A percentile compares a stretch with the other conserved stretches of the same genome.
These are phyloP conservation scores for Cocos nucifera DNA, from an alignment of 176 grass and related monocot species.

Conservation along the genomic window DNA sequence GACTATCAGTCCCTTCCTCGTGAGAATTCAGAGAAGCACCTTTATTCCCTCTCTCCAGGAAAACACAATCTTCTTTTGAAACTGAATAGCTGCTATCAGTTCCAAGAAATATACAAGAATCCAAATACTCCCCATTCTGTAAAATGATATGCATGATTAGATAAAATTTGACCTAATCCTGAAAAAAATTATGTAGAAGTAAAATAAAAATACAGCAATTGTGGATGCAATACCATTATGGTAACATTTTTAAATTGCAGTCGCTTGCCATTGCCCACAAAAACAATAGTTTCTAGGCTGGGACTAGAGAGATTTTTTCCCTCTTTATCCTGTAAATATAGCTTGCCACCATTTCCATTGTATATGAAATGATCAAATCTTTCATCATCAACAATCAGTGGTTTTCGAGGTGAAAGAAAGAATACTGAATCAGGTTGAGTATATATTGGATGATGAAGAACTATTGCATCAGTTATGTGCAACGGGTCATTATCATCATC, in stretches of 20 bases:
- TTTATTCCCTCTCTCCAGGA: slow-evolving; percentile 44
- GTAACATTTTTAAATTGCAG: slow-evolving; percentile 82
- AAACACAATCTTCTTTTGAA: slow-evolving; percentile 69
- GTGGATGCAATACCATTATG: slow-evolving; percentile 64
- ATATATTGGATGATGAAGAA: slow-evolving; percentile 68
- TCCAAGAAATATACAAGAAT: slow-evolving; percentile 78
- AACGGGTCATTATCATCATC: slow-evolving; percentile 66
- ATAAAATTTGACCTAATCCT: slow-evolving; percentile 20
- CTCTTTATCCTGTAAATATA: slow-evolving; percentile 66
- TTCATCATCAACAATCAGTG: slow-evolving; percentile 87
- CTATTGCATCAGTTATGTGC: slow-evolving; percentile 47
- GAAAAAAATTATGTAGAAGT: not conserved
- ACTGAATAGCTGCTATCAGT: slow-evolving; percentile 81
- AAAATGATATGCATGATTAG: slow-evolving; percentile 13
- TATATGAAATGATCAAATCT: slow-evolving; percentile 81
- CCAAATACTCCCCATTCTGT: slow-evolving; percentile 88
- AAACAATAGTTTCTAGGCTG: slow-evolving; percentile 66
- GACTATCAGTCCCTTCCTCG: slow-evolving; percentile 28
- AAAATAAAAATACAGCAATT: slow-evolving; percentile 23
- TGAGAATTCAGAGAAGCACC: slow-evolving; percentile 14
- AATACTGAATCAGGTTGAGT: slow-evolving; percentile 44
- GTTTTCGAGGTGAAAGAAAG: slow-evolving; percentile 73
- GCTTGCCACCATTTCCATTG: slow-evolving; percentile 85
- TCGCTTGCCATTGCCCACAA: slow-evolving; percentile 60
- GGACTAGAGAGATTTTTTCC: slow-evolving; percentile 54